phyloP scores from a whole-genome alignment of 208 protist genomes.

The Polymyxa betae region DNA sequence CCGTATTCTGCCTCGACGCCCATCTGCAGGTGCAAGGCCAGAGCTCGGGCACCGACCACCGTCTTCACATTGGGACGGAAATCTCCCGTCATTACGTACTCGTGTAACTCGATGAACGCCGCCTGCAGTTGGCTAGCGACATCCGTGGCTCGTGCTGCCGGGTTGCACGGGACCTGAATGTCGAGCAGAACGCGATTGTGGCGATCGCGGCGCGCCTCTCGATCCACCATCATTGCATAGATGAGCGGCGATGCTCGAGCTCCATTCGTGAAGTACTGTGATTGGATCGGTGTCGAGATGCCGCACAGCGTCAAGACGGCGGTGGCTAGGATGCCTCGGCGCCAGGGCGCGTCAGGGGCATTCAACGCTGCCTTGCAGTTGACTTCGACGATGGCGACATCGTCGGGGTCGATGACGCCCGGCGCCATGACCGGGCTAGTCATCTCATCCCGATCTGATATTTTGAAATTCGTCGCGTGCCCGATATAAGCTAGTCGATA shows the following conservation, averaged over 20 bases:
- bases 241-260: background rate
- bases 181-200: background rate
- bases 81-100: constrained; percentile 18
- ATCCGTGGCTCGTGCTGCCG: background rate
- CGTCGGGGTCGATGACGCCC: constrained; percentile 6
- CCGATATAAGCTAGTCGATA: too few species aligned
- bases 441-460: too few species aligned
- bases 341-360: background rate
- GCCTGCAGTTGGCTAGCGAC: background rate
- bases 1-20: background rate
- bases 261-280: constrained; percentile 43
- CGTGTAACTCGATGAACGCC: constrained; percentile 44
- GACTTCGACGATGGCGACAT: background rate
- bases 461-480: too few species aligned
- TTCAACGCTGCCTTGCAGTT: background rate
- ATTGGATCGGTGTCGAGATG: constrained; percentile 10
- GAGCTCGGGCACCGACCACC: background rate
- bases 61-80: background rate
- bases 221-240: background rate
- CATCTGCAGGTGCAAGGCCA: background rate
- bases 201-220: background rate
- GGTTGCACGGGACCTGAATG: background rate
- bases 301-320: background rate
- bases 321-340: background rate
- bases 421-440: too few species aligned